These are phyloP conservation scores for Xylariaceae sp. DNA, from an alignment of 2,329 filamentous ascomycete genomes.

Conservation along the genomic window DNA sequence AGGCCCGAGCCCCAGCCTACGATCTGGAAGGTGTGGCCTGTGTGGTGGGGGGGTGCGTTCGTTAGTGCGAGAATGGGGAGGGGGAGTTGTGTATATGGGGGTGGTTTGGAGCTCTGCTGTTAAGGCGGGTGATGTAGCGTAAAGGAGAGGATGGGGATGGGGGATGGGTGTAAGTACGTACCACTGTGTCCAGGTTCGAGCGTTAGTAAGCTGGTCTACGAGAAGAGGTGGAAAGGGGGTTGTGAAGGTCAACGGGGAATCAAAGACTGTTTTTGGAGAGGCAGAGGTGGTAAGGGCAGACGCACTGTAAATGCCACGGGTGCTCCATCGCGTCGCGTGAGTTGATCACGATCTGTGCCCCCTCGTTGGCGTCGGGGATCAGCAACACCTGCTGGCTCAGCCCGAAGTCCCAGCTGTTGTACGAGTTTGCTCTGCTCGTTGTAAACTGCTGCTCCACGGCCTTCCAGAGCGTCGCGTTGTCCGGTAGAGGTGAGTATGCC, in stretches of 20 bases:
- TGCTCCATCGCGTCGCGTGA: slow-evolving; percentile 44
- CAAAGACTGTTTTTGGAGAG: neutral
- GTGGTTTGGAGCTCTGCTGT: neutral
- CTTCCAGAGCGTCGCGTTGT: slow-evolving; percentile 41
- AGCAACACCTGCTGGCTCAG: slow-evolving; percentile 43
- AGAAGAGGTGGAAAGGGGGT: neutral
- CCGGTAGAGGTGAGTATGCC: slow-evolving; percentile 35
- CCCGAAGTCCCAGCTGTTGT: slow-evolving; percentile 41
- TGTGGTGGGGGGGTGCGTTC: too few species aligned
- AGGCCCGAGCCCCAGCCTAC: slow-evolving; percentile 42
- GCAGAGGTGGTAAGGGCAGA: neutral
- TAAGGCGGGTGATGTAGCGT: neutral
- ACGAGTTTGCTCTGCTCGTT: slow-evolving; percentile 32
- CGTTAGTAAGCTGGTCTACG: slow-evolving; percentile 1
- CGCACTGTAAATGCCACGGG: slow-evolving; percentile 44
- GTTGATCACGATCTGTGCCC: slow-evolving; percentile 43
- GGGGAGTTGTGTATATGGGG: neutral
- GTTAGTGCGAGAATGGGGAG: neutral
- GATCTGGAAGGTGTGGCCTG: slow-evolving; percentile 44
- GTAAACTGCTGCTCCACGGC: slow-evolving; percentile 36
- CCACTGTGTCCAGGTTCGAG: slow-evolving; percentile 16
- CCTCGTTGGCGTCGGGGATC: slow-evolving; percentile 35
- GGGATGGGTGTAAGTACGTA: slow-evolving; percentile 13
- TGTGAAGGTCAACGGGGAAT: neutral
- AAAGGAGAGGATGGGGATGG: neutral